A percentile compares a stretch with the other conserved stretches of the same genome.
phyloP scores from a whole-genome alignment of 164 flowering plant genomes.

The Nymphaea colorata region DNA sequence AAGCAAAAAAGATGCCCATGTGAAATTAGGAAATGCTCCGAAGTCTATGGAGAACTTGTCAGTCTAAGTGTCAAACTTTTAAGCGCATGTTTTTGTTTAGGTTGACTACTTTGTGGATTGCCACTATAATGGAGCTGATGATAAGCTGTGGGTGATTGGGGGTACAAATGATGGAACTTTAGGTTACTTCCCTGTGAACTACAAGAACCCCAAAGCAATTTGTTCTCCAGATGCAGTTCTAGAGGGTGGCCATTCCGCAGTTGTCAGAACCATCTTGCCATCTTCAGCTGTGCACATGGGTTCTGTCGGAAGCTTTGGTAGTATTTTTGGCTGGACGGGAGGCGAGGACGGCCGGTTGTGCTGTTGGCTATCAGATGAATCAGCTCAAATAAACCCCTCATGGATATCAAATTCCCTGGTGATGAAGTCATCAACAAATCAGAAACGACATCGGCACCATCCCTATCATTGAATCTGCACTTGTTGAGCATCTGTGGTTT shows the following conservation, averaged over 20 bases:
- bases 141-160: constrained; percentile 70
- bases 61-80: too few species aligned
- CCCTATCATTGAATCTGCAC: constrained; percentile 31
- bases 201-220: constrained; percentile 27
- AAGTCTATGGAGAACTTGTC: too few species aligned
- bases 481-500: neutral
- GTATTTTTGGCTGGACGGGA: constrained; percentile 91
- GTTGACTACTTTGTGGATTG: constrained; percentile 96
- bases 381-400: constrained; percentile 35
- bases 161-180: constrained; percentile 71
- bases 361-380: constrained; percentile 67
- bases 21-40: too few species aligned
- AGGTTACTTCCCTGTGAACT: constrained; percentile 79
- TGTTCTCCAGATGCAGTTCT: constrained; percentile 72
- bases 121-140: constrained; percentile 44
- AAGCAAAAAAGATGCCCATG: too few species aligned
- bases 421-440: constrained; percentile 30
- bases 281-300: constrained; percentile 20
- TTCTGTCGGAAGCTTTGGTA: constrained; percentile 14
- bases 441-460: constrained; percentile 37
- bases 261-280: constrained; percentile 64
- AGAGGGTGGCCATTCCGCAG: constrained; percentile 65
- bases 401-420: constrained; percentile 68
- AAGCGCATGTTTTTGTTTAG: constrained; percentile 21
- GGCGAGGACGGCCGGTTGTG: constrained; percentile 98